Conservation (phyloP, 371 early-diverging fungal species). For the Mortierella sp. region DNA sequence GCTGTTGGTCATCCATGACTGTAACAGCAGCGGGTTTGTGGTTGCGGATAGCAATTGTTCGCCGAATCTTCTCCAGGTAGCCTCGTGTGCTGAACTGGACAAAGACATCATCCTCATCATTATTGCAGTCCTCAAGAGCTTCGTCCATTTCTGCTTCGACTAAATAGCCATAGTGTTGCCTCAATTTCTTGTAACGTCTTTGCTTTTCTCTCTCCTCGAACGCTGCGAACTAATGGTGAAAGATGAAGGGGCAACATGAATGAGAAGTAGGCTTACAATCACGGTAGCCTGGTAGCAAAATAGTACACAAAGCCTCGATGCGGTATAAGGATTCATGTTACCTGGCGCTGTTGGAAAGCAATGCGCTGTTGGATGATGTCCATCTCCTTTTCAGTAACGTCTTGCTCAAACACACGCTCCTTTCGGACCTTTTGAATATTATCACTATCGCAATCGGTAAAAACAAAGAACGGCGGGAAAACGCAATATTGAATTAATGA, state of each 20-base stretch:
- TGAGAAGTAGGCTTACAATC: background rate
- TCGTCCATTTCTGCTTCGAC: slow-evolving; percentile 84
- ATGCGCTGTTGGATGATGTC: slow-evolving; percentile 89
- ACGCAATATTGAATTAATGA: background rate
- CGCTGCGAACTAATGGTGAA: slow-evolving; percentile 72
- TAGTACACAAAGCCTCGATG: background rate
- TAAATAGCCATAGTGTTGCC: slow-evolving; percentile 78
- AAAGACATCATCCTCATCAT: slow-evolving; percentile 88
- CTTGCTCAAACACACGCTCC: slow-evolving; percentile 86
- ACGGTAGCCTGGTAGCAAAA: background rate
- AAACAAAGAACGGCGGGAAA: background rate
- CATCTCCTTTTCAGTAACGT: slow-evolving; percentile 88
- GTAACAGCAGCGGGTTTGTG: slow-evolving; percentile 55
- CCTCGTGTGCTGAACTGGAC: slow-evolving; percentile 79
- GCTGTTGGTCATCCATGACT: slow-evolving; percentile 83
- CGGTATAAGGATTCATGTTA: slow-evolving; percentile 18
- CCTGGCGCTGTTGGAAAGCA: slow-evolving; percentile 86
- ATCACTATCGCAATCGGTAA: slow-evolving; percentile 71
- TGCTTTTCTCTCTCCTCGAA: slow-evolving; percentile 80
- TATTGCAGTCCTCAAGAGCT: slow-evolving; percentile 79
- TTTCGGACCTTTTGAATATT: slow-evolving; percentile 86
- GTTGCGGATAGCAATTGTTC: slow-evolving; percentile 71
- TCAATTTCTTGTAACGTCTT: slow-evolving; percentile 81
- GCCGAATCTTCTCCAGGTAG: slow-evolving; percentile 78
- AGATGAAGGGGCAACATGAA: background rate